Conservation (phyloP, 2,329 filamentous ascomycete species). For the Diaporthe sp. region DNA sequence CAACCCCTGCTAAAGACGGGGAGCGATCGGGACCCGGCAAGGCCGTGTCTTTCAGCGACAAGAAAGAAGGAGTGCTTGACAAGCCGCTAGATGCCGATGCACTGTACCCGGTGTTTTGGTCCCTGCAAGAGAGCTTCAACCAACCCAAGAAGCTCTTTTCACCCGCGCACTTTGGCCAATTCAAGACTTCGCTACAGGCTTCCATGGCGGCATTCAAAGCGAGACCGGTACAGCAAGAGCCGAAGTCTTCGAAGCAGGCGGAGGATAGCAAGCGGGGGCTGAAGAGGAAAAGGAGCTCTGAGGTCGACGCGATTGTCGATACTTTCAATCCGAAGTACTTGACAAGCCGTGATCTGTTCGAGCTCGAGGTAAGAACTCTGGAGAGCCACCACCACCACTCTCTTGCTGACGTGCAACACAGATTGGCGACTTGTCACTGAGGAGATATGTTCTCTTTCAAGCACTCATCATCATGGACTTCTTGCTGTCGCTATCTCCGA, state of each 20-base stretch:
- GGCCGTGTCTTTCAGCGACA: constrained; percentile 59
- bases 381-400: not conserved
- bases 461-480: constrained; percentile 96
- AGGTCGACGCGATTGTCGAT: constrained; percentile 73
- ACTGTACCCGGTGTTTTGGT: constrained; percentile 95
- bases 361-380: constrained; percentile 78
- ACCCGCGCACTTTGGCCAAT: constrained; percentile 78
- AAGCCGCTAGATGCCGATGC: constrained; percentile 75
- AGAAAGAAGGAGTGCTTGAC: constrained; percentile 58
- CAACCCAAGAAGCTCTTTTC: constrained; percentile 89
- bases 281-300: constrained; percentile 78
- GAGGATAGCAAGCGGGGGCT: constrained; percentile 75
- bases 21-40: constrained; percentile 55
- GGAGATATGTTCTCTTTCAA: constrained; percentile 94
- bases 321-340: constrained; percentile 98
- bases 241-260: constrained; percentile 63
- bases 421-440: constrained; percentile 94
- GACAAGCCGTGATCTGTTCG: constrained; percentile 96
- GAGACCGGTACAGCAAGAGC: constrained; percentile 64
- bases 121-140: constrained; percentile 91
- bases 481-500: constrained; percentile 87
- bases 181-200: constrained; percentile 82
- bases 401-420: constrained; percentile 54
- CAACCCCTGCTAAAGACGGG: constrained; percentile 52
- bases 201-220: constrained; percentile 70